A percentile compares a stretch with the other conserved stretches of the same genome.
Conservation (phyloP, 805 yeast species). For the Nakazawaea holstii region DNA sequence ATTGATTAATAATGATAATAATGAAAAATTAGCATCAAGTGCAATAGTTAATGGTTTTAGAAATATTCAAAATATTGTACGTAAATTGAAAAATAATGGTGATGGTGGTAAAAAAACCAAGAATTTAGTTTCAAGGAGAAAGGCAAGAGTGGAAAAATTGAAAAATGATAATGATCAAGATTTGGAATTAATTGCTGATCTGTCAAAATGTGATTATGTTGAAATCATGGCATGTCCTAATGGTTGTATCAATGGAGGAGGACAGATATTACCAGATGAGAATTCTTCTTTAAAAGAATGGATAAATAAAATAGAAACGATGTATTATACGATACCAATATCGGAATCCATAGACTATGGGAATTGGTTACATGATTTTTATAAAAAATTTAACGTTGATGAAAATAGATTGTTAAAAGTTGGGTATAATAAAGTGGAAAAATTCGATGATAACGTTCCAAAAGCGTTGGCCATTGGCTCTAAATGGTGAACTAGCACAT, state of each 20-base stretch:
- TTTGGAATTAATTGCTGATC: slow-evolving; percentile 41
- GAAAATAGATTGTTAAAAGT: slow-evolving; percentile 37
- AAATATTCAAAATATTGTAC: slow-evolving; percentile 88
- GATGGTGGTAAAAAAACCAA: slow-evolving; percentile 13
- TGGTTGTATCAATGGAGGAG: slow-evolving; percentile 97
- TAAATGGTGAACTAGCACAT: slow-evolving; percentile 38
- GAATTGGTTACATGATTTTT: slow-evolving; percentile 31
- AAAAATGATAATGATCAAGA: slow-evolving; percentile 16
- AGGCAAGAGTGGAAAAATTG: slow-evolving; percentile 31
- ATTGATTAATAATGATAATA: slow-evolving; percentile 33
- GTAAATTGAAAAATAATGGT: slow-evolving; percentile 58
- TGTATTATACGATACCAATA: slow-evolving; percentile 29
- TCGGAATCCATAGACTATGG: neutral
- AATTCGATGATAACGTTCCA: slow-evolving; percentile 39
- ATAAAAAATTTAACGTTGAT: slow-evolving; percentile 23
- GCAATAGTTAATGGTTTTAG: slow-evolving; percentile 85
- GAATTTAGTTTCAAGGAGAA: slow-evolving; percentile 20
- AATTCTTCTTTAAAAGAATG: slow-evolving; percentile 30
- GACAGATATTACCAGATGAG: slow-evolving; percentile 54
- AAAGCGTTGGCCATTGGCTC: slow-evolving; percentile 45
- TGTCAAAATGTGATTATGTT: slow-evolving; percentile 68
- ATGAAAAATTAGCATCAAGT: slow-evolving; percentile 44
- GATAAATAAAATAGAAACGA: slow-evolving; percentile 31
- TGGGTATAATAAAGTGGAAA: slow-evolving; percentile 44
- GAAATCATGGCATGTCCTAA: slow-evolving; percentile 99